These are phyloP conservation scores for Phoma sp. DNA, from an alignment of 2,329 filamentous ascomycete genomes.

Conservation along the genomic window DNA sequence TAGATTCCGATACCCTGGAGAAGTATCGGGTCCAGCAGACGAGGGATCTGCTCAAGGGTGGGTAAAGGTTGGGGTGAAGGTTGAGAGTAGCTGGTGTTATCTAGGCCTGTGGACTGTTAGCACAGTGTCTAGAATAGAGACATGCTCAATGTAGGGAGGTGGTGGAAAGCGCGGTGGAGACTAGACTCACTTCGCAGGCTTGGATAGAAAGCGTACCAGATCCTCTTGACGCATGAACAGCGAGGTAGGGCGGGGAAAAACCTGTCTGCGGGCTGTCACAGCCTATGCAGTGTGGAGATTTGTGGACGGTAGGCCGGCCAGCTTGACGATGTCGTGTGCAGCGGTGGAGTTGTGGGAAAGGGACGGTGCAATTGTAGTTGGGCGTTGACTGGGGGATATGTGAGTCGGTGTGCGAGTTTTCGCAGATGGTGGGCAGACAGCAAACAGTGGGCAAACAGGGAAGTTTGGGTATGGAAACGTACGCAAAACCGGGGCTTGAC, in stretches of 20 bases:
- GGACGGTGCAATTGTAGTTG: constrained; percentile 27
- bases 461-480: not conserved
- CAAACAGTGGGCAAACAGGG: not conserved
- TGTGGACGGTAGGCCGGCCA: constrained; percentile 37
- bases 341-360: constrained; percentile 9
- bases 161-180: constrained; percentile 11
- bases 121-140: not conserved
- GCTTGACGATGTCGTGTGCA: constrained; percentile 35
- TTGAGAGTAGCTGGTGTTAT: constrained; percentile 66
- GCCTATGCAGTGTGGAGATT: constrained; percentile 42
- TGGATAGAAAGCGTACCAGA: constrained; percentile 90
- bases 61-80: constrained; percentile 25
- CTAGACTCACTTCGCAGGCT: constrained; percentile 82
- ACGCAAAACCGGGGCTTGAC: not conserved
- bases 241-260: constrained; percentile 26
- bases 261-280: constrained; percentile 45
- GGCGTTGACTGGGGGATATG: constrained; percentile 22
- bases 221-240: constrained; percentile 86
- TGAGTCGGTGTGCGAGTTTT: constrained; percentile 16
- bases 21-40: constrained; percentile 88
- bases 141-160: not conserved
- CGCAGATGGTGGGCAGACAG: constrained; percentile 5
- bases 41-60: constrained; percentile 66
- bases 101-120: constrained; percentile 60
- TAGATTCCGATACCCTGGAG: constrained; percentile 81